phyloP scores from a whole-genome alignment of 768 basidiomycete species.

The Saitozyma sp. region DNA sequence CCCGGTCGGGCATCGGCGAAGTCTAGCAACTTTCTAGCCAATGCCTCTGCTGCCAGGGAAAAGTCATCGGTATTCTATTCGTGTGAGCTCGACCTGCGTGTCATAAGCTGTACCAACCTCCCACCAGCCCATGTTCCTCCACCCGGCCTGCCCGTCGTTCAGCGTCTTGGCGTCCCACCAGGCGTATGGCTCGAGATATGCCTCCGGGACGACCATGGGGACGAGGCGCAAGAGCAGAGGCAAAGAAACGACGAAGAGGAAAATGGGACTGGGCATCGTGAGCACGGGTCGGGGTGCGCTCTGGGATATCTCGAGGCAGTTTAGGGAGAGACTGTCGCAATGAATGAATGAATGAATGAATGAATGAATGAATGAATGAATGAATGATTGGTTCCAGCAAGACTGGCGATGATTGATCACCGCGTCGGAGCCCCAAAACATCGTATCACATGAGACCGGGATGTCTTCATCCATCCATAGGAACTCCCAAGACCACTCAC shows the following conservation, averaged over 20 bases:
- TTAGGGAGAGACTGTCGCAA: too few species aligned
- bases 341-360: too few species aligned
- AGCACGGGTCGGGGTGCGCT: too few species aligned
- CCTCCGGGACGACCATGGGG: slow-evolving; percentile 13
- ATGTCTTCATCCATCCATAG: too few species aligned
- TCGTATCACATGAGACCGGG: too few species aligned
- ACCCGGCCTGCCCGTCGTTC: slow-evolving; percentile 22
- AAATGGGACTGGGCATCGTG: not conserved
- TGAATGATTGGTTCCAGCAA: too few species aligned
- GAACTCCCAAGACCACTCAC: too few species aligned
- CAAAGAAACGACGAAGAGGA: not conserved
- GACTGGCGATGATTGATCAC: too few species aligned
- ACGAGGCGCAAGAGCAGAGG: slow-evolving; percentile 9
- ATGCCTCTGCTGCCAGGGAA: slow-evolving; percentile 29
- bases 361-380: too few species aligned
- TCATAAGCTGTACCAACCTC: slow-evolving; percentile 20
- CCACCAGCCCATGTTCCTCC: slow-evolving; percentile 47
- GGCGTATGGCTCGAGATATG: slow-evolving; percentile 28
- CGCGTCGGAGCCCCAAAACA: too few species aligned
- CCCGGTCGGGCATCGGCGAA: slow-evolving; percentile 25
- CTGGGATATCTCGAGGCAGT: too few species aligned
- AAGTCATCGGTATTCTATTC: slow-evolving; percentile 26
- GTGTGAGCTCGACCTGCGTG: not conserved
- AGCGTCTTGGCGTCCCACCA: slow-evolving; percentile 21
- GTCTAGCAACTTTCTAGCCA: slow-evolving; percentile 30